A percentile compares a stretch with the other conserved stretches of the same genome.
Conservation (phyloP, 768 basidiomycete genomes). For the Gelatoporia subvermispora region DNA sequence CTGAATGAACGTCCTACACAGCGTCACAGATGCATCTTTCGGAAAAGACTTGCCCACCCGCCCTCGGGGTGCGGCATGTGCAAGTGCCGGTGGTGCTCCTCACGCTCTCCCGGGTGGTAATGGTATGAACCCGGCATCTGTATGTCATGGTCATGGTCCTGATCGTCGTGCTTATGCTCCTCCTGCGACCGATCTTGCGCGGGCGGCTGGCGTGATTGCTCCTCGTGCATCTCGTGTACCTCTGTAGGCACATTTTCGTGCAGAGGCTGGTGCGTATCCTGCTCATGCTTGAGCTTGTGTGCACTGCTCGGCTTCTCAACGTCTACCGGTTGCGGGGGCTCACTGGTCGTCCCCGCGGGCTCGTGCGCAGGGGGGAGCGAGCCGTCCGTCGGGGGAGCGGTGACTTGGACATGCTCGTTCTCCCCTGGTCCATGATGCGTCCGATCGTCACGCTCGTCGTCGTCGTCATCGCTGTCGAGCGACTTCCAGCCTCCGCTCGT, state of each 20-base stretch:
- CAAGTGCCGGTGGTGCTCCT: conserved; percentile 1
- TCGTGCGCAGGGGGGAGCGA: not conserved
- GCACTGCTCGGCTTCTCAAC: conserved; percentile 9
- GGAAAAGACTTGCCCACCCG: conserved; percentile 7
- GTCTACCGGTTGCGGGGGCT: conserved; percentile 1
- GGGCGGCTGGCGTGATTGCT: not conserved
- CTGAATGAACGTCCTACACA: too few relatives aligned
- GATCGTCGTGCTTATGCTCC: not conserved
- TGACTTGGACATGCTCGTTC: conserved; percentile 40
- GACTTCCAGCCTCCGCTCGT: conserved; percentile 31
- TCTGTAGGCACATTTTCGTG: conserved; percentile 15
- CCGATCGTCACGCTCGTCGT: conserved; percentile 18
- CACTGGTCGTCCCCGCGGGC: not conserved
- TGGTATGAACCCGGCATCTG: conserved; percentile 54
- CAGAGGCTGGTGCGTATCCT: conserved; percentile 17
- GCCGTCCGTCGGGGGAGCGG: conserved; percentile 23
- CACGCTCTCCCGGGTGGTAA: conserved; percentile 28
- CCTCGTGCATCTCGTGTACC: conserved; percentile 7
- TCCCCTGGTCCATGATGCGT: conserved; percentile 28
- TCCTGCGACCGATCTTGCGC: not conserved
- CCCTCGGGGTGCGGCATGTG: conserved; percentile 9
- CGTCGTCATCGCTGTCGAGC: conserved; percentile 28
- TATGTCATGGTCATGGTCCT: conserved; percentile 17
- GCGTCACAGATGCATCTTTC: conserved; percentile 11
- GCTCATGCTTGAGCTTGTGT: conserved; percentile 20